Conservation (phyloP, 495 filamentous ascomycete species). For the Tuber brumale region DNA sequence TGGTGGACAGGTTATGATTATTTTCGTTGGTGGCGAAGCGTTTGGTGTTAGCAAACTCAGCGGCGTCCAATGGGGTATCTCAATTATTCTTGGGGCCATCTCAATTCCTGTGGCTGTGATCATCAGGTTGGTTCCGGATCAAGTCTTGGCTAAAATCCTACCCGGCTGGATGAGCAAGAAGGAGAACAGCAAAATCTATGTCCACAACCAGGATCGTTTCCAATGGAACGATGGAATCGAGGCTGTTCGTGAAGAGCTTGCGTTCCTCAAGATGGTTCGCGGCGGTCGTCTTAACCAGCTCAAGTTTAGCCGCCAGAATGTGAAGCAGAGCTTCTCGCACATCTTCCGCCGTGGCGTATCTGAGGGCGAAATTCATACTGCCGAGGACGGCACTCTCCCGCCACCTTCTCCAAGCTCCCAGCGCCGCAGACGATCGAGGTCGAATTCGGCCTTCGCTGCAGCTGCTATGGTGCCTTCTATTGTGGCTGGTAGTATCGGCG, state of each 20-base stretch:
- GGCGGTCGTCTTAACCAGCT: conserved; percentile 85
- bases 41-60: conserved; percentile 59
- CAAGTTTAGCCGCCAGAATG: conserved; percentile 64
- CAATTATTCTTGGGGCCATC: conserved; percentile 61
- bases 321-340: conserved; percentile 32
- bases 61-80: conserved; percentile 67
- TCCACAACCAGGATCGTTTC: conserved; percentile 57
- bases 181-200: conserved; percentile 46
- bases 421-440: conserved; percentile 54
- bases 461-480: conserved; percentile 62
- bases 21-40: conserved; percentile 67
- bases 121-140: conserved; percentile 70
- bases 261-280: conserved; percentile 82
- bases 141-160: conserved; percentile 51
- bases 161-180: conserved; percentile 50
- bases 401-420: conserved; percentile 29
- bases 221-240: conserved; percentile 57
- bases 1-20: conserved; percentile 70
- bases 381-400: conserved; percentile 18
- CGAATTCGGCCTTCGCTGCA: conserved; percentile 64
- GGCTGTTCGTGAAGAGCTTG: conserved; percentile 71
- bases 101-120: conserved; percentile 66
- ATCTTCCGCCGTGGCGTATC: conserved; percentile 28
- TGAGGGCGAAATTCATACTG: conserved; percentile 20
- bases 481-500: conserved; percentile 63